Base-by-base conservation (phyloP, 164 flowering plant species). In the Chimonanthus salicifolius region DNA sequence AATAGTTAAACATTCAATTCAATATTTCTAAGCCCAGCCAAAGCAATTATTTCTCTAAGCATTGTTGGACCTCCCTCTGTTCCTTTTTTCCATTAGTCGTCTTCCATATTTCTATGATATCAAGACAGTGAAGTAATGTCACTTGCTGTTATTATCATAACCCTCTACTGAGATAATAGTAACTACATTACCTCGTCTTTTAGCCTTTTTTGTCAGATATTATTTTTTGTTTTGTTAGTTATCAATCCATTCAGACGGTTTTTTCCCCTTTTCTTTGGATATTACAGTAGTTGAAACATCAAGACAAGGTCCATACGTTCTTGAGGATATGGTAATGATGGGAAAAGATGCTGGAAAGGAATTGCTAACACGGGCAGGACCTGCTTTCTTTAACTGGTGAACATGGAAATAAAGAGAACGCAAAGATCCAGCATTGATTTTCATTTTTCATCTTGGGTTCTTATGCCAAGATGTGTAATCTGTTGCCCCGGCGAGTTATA, bases 271-370 rank as follows among this genome's bases (percentile, higher is more conserved):
- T 33, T 33, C 33, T 33, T 33, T 33, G 33, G 33, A 33, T 33
- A 33, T 33, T 33, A 33, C 91, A 94, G 99, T 94, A 8, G 85
- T 96, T 51, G 99, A 96, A 81, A 96, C 99, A 18, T 87, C 95
- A 33, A 86, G 97, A 76, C 84, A 75, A 70, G 98, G 98, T 15
- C 80, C 86, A 11, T 96, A 88, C 80, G 80, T 84, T 20, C 50
- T 72, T 62, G 92, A 90, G 46, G 97, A 92, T 71, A 96, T 96
- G 99, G 73, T 96, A 54, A 7, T 21, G 75, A 91, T 96, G 94
- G 99, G 97, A 21, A 88, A 85, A 72, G 98, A 94, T 83, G 97
- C 99, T 64, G 99, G 99, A 44, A 79, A 89, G 75, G 99, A 96
- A 78, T 89, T 96, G 74, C 91, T 88, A 62, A 83, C 88, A 6